phyloP scores from a whole-genome alignment of 139 green algal species.

The Zygnema cylindricum region DNA sequence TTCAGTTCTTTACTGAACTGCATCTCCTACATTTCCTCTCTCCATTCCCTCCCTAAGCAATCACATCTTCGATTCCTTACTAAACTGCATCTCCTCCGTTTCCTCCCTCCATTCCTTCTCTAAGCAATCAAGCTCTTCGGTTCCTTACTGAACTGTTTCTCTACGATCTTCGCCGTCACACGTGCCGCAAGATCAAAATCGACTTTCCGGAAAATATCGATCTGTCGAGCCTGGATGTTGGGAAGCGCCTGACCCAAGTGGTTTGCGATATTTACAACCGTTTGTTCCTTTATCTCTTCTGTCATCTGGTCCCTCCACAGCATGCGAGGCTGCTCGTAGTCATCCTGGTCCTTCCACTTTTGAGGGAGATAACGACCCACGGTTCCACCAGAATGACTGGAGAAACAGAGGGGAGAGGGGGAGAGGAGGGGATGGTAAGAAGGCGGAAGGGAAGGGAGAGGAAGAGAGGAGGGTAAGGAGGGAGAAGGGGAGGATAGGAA shows the following conservation, averaged over 20 bases:
- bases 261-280: neutral
- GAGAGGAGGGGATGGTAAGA: too few species aligned
- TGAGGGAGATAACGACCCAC: conserved; percentile 6
- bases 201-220: neutral
- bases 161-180: neutral
- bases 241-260: neutral
- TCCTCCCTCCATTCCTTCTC: too few species aligned
- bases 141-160: neutral
- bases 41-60: too few species aligned
- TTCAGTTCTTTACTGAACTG: too few species aligned
- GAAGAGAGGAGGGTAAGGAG: too few species aligned
- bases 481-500: too few species aligned
- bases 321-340: conserved; percentile 19
- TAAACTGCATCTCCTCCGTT: too few species aligned
- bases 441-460: too few species aligned
- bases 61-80: too few species aligned
- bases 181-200: conserved; percentile 4
- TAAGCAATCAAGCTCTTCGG: neutral
- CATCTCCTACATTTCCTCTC: too few species aligned
- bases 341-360: conserved; percentile 29
- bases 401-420: too few species aligned
- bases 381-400: conserved; percentile 12
- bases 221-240: neutral
- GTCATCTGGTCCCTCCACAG: neutral
- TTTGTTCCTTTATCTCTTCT: neutral